Evolutionary conservation across 1,284 basidiomycete genomes (phyloP), one percentile per base, ranked within the genome.

Genomic region (Laetiporus sulphureus): DNA sequence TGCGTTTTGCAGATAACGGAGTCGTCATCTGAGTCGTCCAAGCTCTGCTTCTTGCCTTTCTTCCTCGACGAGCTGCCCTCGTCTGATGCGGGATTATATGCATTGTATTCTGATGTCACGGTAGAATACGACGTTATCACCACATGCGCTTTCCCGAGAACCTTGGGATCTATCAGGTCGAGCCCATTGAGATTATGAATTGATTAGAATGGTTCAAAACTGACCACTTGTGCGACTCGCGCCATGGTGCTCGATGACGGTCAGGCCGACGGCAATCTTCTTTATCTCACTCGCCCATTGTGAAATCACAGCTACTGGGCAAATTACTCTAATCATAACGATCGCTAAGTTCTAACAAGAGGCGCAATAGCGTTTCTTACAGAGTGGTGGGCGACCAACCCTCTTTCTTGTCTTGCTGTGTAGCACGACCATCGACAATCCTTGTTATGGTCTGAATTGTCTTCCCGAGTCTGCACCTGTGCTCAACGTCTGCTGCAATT

Each of bases 231-330:
- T 77, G 18, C 91, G 74, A 31, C 61, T 71, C 2, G 81, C 57
- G 0, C 92, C 93, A 44, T 96, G 91, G 59, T 96, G 91, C 37
- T 87, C 80, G 11, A 83, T 66, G 3, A 94, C 89, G 0, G 69
- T 73, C 2, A 94, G 65, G 1, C 71, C 70, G 2, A 72, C 69
- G 0, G 84, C 82, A 71, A 95, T 92, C 46, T 83, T 87, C 42
- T 73, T 65, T 30, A 91, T 79, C 60, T 99, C 95, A 3, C 77
- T 70, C 15, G 85, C 86, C 95, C 95, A 99, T 60, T 99, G 95
- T 13, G 78, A 75, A 47, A 97, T 83, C 15, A 99, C 77, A 5
- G 90, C 82, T 4, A 92, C 72, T 1, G 91, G 91, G 43, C 83
- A 86, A 18, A 93, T 66, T 25, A 93, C 84, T 10, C 89, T 92